Conservation (phyloP, 225 moss, liverwort and hornwort genomes). For the Antitrichia curtipendula region DNA sequence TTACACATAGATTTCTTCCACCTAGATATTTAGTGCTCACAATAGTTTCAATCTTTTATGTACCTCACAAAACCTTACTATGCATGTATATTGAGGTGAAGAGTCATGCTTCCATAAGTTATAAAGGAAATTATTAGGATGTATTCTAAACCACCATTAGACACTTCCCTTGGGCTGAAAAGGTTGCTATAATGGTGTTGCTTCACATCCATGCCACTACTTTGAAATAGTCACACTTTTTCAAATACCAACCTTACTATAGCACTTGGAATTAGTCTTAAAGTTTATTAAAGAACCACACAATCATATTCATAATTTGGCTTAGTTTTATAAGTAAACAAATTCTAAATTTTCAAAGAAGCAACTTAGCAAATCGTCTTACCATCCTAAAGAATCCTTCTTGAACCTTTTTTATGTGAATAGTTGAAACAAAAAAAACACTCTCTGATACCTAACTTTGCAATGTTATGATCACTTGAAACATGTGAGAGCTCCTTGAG, state of each 20-base stretch:
- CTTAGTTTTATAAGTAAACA: neutral
- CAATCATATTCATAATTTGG: accelerated
- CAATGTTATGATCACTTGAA: neutral
- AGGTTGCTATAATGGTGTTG: neutral
- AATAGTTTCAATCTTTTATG: neutral
- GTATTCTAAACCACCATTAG: neutral
- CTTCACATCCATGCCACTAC: neutral
- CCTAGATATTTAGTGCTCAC: neutral
- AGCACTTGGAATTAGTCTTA: neutral
- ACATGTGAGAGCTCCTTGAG: too few species aligned
- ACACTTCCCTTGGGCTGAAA: neutral
- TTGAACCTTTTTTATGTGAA: neutral
- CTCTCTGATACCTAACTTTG: neutral
- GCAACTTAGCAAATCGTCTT: neutral
- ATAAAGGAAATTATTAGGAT: neutral
- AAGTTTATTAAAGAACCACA: neutral
- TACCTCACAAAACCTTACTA: neutral
- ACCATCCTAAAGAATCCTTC: neutral
- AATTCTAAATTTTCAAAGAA: neutral
- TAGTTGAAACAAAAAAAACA: neutral
- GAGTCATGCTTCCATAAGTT: neutral
- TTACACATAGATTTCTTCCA: too few species aligned
- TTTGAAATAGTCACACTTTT: neutral
- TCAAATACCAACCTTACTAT: neutral
- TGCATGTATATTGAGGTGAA: neutral